Percentiles rank a stretch among this genome's conserved stretches.
Conservation (phyloP, 1,284 basidiomycete genomes). For the Wolfiporia cocos region DNA sequence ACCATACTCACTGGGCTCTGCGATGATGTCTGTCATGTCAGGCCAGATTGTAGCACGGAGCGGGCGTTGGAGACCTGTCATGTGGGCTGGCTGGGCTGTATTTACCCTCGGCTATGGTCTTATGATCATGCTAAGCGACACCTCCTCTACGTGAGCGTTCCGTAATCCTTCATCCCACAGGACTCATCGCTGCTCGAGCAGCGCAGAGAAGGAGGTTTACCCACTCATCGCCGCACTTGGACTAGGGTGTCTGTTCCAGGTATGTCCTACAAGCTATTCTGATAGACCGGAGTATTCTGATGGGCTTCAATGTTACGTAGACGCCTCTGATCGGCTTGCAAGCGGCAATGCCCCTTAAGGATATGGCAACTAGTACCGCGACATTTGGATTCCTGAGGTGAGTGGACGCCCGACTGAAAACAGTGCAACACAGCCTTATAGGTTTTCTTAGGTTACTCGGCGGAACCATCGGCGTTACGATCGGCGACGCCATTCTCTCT, state of each 20-base stretch:
- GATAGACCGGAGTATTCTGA: background rate
- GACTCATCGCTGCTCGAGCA: constrained; percentile 18
- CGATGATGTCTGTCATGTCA: constrained; percentile 49
- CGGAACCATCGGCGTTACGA: constrained; percentile 70
- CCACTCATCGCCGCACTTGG: constrained; percentile 57
- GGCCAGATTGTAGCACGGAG: constrained; percentile 58
- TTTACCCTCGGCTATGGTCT: constrained; percentile 62
- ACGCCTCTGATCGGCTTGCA: constrained; percentile 66
- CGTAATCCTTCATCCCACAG: background rate
- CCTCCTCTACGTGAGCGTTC: constrained; percentile 41
- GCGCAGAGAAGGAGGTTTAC: constrained; percentile 54
- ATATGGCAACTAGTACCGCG: constrained; percentile 74
- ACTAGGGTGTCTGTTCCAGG: constrained; percentile 60
- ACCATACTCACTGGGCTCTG: constrained; percentile 62
- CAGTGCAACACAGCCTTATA: too few relatives aligned
- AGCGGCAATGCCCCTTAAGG: constrained; percentile 76
- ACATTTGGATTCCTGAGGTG: constrained; percentile 70
- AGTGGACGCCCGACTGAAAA: too few relatives aligned
- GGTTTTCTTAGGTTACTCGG: constrained; percentile 60
- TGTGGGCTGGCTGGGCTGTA: constrained; percentile 52
- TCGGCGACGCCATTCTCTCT: constrained; percentile 66
- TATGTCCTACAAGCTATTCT: constrained; percentile 18
- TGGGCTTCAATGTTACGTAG: constrained; percentile 24
- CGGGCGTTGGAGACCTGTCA: constrained; percentile 57
- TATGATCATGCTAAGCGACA: constrained; percentile 47